Base-by-base conservation (phyloP, 1,284 basidiomycete species). In the Fomitopsis betulina region DNA sequence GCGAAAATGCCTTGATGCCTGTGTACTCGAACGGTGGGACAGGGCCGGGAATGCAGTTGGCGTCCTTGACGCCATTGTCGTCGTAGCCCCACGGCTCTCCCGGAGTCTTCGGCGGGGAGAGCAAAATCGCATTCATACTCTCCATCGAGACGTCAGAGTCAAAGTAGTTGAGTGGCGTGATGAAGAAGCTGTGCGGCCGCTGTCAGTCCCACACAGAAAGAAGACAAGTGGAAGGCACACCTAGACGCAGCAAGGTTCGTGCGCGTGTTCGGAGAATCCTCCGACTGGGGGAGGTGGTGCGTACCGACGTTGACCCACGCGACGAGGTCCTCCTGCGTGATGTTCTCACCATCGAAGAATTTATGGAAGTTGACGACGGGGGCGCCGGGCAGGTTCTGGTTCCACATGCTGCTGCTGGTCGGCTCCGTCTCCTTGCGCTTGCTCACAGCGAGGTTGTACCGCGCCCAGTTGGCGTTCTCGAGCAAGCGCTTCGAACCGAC, bases 221-320 rank as follows among this genome's bases (percentile, higher is more conserved):
- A 30, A 30, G 32, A 54, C 56, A 58, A 33, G 43, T 25, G 33
- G 37, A 30, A 35, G 15, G 37, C 60, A 27, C 59, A 81, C 81
- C 78, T 83, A 0, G 83, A 81, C 8, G 82, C 73, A 2, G 85
- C 85, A 10, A 77, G 70, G 65, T 83, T 86, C 10, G 82, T 84
- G 59, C 83, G 79, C 2, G 84, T 86, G 64, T 81, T 84, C 0
- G 85, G 83, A 1, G 78, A 72, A 67, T 85, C 84, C 68, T 85
- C 84, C 4, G 83, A 76, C 67, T 82, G 82, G 2, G 83, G 83
- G 59, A 82, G 68, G 64, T 85, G 83, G 66, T 85, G 83, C 74
- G 77, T 87, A 17, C 85, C 86, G 53, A 87, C 68, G 63, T 87
- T 86, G 58, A 86, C 66, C 82, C 85, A 88, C 8, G 81, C 79